These are phyloP conservation scores for Drosera capensis DNA, from an alignment of 148 eudicot species.

Conservation along the genomic window DNA sequence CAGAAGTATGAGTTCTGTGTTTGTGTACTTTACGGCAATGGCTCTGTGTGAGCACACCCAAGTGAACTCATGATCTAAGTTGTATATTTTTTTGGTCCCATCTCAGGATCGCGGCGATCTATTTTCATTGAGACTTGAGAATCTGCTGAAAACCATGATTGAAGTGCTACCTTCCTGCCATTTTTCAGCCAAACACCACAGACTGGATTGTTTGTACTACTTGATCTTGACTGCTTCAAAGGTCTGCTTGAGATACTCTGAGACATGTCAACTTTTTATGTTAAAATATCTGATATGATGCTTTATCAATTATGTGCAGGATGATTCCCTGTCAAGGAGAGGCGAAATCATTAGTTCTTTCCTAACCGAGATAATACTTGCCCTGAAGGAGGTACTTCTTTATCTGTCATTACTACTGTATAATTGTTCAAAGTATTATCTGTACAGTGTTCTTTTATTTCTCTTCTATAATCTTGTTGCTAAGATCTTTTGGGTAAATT, in stretches of 20 bases:
- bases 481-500: too few species aligned
- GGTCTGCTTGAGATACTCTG: slow-evolving; percentile 18
- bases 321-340: slow-evolving; percentile 38
- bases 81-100: not conserved
- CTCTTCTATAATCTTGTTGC: too few species aligned
- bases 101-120: slow-evolving; percentile 45
- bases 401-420: not conserved
- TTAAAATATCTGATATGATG: not conserved
- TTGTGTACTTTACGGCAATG: not conserved
- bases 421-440: not conserved
- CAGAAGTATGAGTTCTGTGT: too few species aligned
- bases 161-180: slow-evolving; percentile 71
- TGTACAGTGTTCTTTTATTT: not conserved
- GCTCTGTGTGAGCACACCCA: too few species aligned
- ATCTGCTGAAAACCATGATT: slow-evolving; percentile 54
- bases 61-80: not conserved
- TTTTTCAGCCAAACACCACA: slow-evolving; percentile 84
- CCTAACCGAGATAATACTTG: slow-evolving; percentile 78
- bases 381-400: slow-evolving; percentile 72
- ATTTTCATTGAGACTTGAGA: slow-evolving; percentile 45
- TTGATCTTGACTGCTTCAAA: slow-evolving; percentile 55
- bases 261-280: not conserved
- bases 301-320: slow-evolving; percentile 20
- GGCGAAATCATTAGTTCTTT: slow-evolving; percentile 42
- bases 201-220: slow-evolving; percentile 80